These are phyloP conservation scores for Yamadazyma siamensis DNA, from an alignment of 1,139 yeast species.

Conservation along the genomic window DNA sequence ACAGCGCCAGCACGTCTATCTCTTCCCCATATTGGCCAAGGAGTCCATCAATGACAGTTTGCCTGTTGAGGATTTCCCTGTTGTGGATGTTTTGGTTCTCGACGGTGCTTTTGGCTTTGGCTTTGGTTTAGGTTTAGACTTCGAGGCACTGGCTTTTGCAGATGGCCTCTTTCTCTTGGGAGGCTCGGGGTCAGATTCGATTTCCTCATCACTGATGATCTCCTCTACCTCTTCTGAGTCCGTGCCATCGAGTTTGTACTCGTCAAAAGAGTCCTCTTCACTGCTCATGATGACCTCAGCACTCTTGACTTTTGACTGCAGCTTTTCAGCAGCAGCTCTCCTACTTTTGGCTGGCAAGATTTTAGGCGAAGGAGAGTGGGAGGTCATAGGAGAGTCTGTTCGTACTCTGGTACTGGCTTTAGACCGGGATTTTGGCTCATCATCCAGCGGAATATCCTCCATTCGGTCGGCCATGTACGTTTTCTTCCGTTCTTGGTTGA, in stretches of 20 bases:
- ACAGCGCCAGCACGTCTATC: too few relatives aligned
- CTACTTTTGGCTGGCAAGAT: slow-evolving; percentile 1
- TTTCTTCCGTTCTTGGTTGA: slow-evolving; percentile 14
- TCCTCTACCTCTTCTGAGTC: slow-evolving; percentile 2
- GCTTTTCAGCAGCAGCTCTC: slow-evolving; percentile 1
- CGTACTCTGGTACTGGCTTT: too few relatives aligned
- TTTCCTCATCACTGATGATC: not conserved
- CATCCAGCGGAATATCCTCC: too few relatives aligned
- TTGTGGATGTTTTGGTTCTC: slow-evolving; percentile 2
- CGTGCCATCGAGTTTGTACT: slow-evolving; percentile 5
- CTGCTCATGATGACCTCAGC: slow-evolving; percentile 6
- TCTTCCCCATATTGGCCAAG: slow-evolving; percentile 9
- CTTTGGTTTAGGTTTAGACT: slow-evolving; percentile 1
- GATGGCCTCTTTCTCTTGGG: slow-evolving; percentile 2
- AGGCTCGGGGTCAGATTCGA: slow-evolving; percentile 1
- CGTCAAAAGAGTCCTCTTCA: slow-evolving; percentile 14
- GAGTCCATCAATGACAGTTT: slow-evolving; percentile 7
- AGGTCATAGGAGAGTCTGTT: too few relatives aligned
- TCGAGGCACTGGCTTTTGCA: slow-evolving; percentile 1
- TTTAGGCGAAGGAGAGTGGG: too few relatives aligned
- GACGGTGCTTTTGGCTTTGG: slow-evolving; percentile 3
- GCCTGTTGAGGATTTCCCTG: slow-evolving; percentile 1
- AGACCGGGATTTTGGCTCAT: too few relatives aligned
- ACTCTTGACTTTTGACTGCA: too few relatives aligned
- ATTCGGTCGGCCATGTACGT: not conserved